A percentile compares a stretch with the other conserved stretches of the same genome.
These are phyloP conservation scores for Chionographis japonica DNA, from an alignment of 106 monocot genomes.

Conservation along the genomic window DNA sequence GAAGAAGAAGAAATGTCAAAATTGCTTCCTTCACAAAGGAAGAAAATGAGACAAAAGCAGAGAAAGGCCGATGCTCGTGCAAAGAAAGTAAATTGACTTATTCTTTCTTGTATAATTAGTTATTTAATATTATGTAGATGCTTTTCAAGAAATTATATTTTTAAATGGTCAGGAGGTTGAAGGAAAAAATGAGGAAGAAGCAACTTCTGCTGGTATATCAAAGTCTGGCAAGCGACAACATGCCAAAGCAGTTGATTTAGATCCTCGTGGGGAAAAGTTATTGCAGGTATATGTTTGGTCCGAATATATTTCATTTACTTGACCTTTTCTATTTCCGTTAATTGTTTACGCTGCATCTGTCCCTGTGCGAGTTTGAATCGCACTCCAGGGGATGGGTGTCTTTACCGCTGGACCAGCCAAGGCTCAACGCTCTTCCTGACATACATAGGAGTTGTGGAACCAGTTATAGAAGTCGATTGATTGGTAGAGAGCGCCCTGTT, in stretches of 20 bases:
- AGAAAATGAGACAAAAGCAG: constrained; percentile 90
- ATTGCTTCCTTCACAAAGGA: constrained; percentile 76
- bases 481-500: too few species aligned
- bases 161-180: constrained; percentile 68
- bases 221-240: constrained; percentile 76
- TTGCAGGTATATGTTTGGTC: constrained; percentile 57
- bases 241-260: constrained; percentile 72
- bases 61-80: constrained; percentile 95
- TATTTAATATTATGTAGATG: not conserved
- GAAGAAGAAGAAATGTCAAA: constrained; percentile 79
- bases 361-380: too few species aligned
- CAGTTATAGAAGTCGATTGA: too few species aligned
- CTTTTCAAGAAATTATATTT: constrained; percentile 6
- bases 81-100: constrained; percentile 52
- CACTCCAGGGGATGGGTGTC: too few species aligned
- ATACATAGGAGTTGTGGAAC: too few species aligned
- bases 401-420: too few species aligned
- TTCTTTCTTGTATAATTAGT: not conserved
- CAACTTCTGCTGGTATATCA: constrained; percentile 38
- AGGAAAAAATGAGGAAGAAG: constrained; percentile 70
- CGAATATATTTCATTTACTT: not conserved
- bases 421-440: too few species aligned
- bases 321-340: not conserved
- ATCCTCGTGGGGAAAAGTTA: constrained; percentile 91
- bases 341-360: too few species aligned